Base-by-base conservation (phyloP, 2,329 filamentous ascomycete species). In the Zymoseptoria crescenta region DNA sequence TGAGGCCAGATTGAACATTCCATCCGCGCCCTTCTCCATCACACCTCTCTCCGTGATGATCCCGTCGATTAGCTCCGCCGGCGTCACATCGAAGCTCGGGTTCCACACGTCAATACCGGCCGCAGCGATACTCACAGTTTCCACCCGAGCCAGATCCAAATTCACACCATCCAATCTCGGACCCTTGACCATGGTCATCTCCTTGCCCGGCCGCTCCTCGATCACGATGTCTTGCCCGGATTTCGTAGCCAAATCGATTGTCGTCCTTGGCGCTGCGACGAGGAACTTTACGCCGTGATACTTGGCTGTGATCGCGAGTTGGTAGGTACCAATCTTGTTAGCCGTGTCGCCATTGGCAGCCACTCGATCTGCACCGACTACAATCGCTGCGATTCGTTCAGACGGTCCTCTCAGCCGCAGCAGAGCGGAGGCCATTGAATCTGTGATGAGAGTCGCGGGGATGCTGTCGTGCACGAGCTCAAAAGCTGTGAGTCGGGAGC, bases 311-410 rank as follows among this genome's bases (percentile, higher is more conserved):
- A 97, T 91, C 3, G 94, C 91, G 3, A 99, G 82, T 57, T 87
- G 83, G 73, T 99, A 97, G 0, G 94, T 99, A 55, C 94, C 94
- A 62, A 99, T 95, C 79, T 99, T 99, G 79, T 99, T 99, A 58
- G 94, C 94, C 0, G 94, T 97, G 76, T 99, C 94, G 29, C 94
- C 94, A 69, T 99, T 99, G 55, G 91, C 89, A 30, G 93, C 94
- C 13, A 99, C 94, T 58, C 94, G 85, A 73, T 99, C 94, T 2
- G 94, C 94, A 28, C 94, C 94, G 0, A 99, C 94, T 29, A 99
- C 87, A 55, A 99, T 89, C 5, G 91, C 93, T 5, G 85, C 83
- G 60, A 99, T 89, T 68, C 87, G 85, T 70, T 85, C 81, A 45
- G 80, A 69, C 59, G 74, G 60, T 65, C 80, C 77, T 66, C 85